Base-by-base conservation (phyloP, 2,329 filamentous ascomycete species). In the Zymoseptoria crescenta region DNA sequence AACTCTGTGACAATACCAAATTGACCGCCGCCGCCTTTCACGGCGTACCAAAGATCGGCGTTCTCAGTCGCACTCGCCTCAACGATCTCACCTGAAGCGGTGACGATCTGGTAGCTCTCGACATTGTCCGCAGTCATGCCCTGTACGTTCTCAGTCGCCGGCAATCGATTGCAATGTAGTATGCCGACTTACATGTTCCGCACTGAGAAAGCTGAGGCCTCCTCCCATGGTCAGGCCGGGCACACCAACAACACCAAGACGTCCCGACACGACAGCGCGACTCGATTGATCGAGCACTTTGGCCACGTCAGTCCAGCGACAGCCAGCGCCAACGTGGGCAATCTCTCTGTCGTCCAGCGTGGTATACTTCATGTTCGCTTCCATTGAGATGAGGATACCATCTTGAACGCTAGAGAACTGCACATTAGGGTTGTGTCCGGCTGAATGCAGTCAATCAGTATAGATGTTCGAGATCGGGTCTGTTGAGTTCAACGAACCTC, bases 391-490 rank as follows among this genome's bases (percentile, higher is more conserved):
- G 30, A 80, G 69, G 10, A 76, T 70, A 1, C 76, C 78, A 41
- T 75, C 74, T 52, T 76, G 72, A 49, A 78, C 75, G 65, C 74
- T 79, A 2, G 76, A 74, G 57, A 76, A 80, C 35, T 76, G 75
- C 56, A 76, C 74, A 60, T 78, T 80, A 1, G 75, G 75, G 59
- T 76, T 77, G 65, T 80, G 78, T 0, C 77, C 77, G 8, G 35
- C 35, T 45, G 35, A 16, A 45, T n/a, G 13, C 6, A 16, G 35
- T 13, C n/a, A 24, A n/a, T 45, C 13, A 45, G 35, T 45, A 45
- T 45, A 3, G 35, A 45, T 45, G 35, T 7, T 45, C 4, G 35
- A 45, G 35, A 16, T 5, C 13, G n/a, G 13, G 35, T 13, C n/a
- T 16, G 10, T 16, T 45, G 3, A 6, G 7, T 45, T 16, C 10